phyloP scores from a whole-genome alignment of 2,329 filamentous ascomycete species.

The Venturia carpophila region DNA sequence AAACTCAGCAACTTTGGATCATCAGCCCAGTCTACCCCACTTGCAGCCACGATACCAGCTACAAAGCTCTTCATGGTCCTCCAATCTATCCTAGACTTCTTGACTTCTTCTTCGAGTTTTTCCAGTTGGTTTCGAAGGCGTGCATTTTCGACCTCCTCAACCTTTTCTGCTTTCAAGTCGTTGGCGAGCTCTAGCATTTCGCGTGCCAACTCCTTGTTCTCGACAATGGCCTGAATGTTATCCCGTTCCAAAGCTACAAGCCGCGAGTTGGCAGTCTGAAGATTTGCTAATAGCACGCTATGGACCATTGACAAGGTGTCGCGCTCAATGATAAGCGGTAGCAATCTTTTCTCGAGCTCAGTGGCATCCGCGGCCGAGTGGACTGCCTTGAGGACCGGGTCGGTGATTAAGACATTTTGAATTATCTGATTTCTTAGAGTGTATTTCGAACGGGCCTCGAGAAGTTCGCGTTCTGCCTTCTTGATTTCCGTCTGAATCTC shows the following conservation, averaged over 20 bases:
- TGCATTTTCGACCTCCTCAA: conserved; percentile 47
- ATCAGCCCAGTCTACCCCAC: conserved; percentile 72
- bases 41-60: conserved; percentile 71
- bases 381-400: conserved; percentile 70
- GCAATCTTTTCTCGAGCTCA: conserved; percentile 60
- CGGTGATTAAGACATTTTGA: conserved; percentile 60
- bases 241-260: not conserved
- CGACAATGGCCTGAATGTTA: conserved; percentile 43
- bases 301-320: conserved; percentile 55
- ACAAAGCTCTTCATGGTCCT: conserved; percentile 69
- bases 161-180: conserved; percentile 46
- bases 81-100: conserved; percentile 58
- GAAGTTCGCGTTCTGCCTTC: conserved; percentile 54
- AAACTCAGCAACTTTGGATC: conserved; percentile 60
- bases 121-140: conserved; percentile 49
- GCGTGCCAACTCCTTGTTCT: conserved; percentile 43
- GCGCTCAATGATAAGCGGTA: conserved; percentile 58
- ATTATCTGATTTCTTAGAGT: conserved; percentile 61
- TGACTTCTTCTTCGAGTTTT: conserved; percentile 51
- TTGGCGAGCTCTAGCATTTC: conserved; percentile 56
- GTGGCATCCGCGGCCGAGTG: conserved; percentile 59
- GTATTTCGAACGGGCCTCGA: conserved; percentile 64
- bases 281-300: not conserved
- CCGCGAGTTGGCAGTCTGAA: not conserved
- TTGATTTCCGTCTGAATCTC: conserved; percentile 45